These are phyloP conservation scores for Sporothrix protearum DNA, from an alignment of 2,329 filamentous ascomycete species.

Conservation along the genomic window DNA sequence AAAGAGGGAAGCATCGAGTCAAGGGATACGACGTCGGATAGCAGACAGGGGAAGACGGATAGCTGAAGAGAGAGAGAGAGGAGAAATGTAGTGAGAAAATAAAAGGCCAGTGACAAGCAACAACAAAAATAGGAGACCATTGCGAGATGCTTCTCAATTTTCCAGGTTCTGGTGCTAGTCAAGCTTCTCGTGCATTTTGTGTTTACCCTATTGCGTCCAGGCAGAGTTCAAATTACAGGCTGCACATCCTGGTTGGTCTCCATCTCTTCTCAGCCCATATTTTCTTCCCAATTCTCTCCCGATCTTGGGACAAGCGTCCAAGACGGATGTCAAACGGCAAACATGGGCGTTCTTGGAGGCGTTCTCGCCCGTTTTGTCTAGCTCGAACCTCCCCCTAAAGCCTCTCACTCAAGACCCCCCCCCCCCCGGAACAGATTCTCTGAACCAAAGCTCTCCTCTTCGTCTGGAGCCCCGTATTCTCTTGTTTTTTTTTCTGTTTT, in stretches of 20 bases:
- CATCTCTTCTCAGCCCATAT: neutral
- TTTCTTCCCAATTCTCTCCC: neutral
- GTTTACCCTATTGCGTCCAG: neutral
- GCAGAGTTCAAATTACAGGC: neutral
- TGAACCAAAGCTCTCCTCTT: neutral
- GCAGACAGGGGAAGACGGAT: neutral
- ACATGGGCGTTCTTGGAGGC: neutral
- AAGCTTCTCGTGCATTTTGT: neutral
- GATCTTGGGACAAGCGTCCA: neutral
- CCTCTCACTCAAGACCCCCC: no score
- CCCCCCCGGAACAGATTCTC: neutral
- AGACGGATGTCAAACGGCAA: neutral
- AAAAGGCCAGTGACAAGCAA: neutral
- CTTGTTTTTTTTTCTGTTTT: neutral
- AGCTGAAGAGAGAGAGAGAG: neutral
- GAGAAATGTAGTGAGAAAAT: no score
- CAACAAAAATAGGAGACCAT: neutral
- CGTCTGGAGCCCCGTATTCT: neutral
- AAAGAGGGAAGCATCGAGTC: neutral
- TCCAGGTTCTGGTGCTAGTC: neutral
- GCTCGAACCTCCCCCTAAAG: neutral
- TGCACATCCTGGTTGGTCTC: neutral
- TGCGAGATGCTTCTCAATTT: neutral
- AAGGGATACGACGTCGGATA: slow-evolving; percentile 4
- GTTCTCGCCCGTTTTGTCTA: neutral